Percentiles rank a stretch among this genome's conserved stretches.
phyloP scores from a whole-genome alignment of 805 yeast species.

The Starmera dryadoides region DNA sequence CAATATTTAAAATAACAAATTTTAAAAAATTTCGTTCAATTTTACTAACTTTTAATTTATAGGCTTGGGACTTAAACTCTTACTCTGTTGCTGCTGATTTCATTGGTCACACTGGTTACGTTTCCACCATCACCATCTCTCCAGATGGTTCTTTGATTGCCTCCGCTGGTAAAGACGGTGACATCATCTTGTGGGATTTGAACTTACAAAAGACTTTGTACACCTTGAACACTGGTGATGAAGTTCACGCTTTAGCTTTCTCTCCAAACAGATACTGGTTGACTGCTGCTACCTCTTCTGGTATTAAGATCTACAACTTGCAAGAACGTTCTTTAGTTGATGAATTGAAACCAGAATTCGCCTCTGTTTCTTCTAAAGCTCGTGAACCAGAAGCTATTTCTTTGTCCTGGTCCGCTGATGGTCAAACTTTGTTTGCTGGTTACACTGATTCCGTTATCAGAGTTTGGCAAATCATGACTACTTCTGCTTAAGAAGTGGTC shows the following conservation, averaged over 20 bases:
- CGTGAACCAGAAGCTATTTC: slow-evolving; percentile 98
- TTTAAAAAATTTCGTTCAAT: neutral
- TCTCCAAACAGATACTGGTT: slow-evolving; percentile 99
- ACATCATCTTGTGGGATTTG: slow-evolving; percentile 97
- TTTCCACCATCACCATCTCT: slow-evolving; percentile 92
- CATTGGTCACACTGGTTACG: slow-evolving; percentile 99
- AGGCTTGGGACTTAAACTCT: slow-evolving; percentile 93
- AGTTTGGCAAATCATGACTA: slow-evolving; percentile 99
- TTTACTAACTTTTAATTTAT: slow-evolving; percentile 37
- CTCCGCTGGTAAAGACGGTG: slow-evolving; percentile 99
- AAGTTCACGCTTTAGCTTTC: slow-evolving; percentile 97
- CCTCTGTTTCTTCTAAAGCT: slow-evolving; percentile 73
- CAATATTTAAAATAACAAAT: neutral
- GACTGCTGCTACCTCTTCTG: slow-evolving; percentile 97
- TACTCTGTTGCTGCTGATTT: slow-evolving; percentile 89
- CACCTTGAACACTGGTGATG: slow-evolving; percentile 93
- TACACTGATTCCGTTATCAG: slow-evolving; percentile 99
- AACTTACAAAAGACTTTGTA: slow-evolving; percentile 77
- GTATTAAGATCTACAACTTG: slow-evolving; percentile 97
- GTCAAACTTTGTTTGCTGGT: slow-evolving; percentile 99
- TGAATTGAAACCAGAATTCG: slow-evolving; percentile 97
- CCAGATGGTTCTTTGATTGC: slow-evolving; percentile 99
- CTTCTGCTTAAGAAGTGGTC: neutral
- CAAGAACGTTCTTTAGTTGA: slow-evolving; percentile 91
- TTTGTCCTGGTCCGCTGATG: slow-evolving; percentile 99